Evolutionary conservation across 345 rosid genomes (phyloP), one percentile per base, ranked within the genome.

Genomic region (Arabis alpina): DNA sequence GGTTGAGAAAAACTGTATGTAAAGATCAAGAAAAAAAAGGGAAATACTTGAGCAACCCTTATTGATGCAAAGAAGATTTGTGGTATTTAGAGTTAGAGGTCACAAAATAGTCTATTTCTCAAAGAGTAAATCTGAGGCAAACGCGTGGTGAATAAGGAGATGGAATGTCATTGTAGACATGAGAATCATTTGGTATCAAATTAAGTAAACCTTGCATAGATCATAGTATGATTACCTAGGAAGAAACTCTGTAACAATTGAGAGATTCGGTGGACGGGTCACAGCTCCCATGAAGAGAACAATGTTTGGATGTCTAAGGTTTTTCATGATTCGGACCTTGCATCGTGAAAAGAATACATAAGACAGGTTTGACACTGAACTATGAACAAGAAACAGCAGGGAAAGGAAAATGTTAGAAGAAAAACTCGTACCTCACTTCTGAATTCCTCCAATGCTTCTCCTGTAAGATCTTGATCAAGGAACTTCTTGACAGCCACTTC

Each of bases 211-310:
- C 36, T 7, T 32, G 36, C 36, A 32, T 10, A 62, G 25, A 30
- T 11, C 61, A 36, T 45, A 76, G 50, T 77, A 47, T 34, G 23
- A 19, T 32, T 77, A 90, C 98, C 97, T 84, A 44, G 91, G 98
- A 76, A 93, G 97, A 82, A 88, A 93, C 70, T 93, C 98, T 41
- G 98, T 87, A 34, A 93, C 81, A 69, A 93, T 93, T 32, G 98
- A 93, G 80, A 93, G 96, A 82, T 87, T 86, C 48, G 98, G 98
- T 43, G 91, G 80, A 49, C 97, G 93, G 42, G 95, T 90, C 68
- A 93, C 88, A 70, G 97, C 97, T 80, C 98, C 98, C 98, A 93
- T 93, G 87, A 90, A 93, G 73, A 93, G 98, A 82, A 93, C 98
- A 43, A 93, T 96, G 77, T 93, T 93, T 14, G 98, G 98, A 82